These are phyloP conservation scores for Kernera saxatilis DNA, from an alignment of 345 rosid genomes.

Conservation along the genomic window DNA sequence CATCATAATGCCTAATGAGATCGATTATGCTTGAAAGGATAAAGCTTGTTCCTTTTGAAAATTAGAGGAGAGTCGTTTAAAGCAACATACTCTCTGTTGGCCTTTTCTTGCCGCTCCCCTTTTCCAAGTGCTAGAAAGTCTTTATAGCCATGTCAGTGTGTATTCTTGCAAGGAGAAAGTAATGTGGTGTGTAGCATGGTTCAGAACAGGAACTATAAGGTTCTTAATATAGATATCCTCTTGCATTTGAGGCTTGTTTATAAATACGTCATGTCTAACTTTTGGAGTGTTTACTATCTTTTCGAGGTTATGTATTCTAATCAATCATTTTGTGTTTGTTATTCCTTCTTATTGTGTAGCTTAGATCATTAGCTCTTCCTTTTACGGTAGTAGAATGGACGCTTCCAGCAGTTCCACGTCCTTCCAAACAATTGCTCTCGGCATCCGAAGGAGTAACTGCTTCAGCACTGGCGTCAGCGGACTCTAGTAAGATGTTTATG, in stretches of 20 bases:
- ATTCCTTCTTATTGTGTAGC: conserved; percentile 63
- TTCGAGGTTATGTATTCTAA: neutral
- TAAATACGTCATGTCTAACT: neutral
- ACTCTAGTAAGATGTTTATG: conserved; percentile 58
- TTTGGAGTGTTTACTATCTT: neutral
- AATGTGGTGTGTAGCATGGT: neutral
- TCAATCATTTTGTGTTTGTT: conserved; percentile 36
- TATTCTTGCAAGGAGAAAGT: neutral
- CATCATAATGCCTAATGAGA: neutral
- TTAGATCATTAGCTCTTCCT: conserved; percentile 99
- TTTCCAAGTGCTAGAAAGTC: neutral
- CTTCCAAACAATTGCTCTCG: conserved; percentile 42
- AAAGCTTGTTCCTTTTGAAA: neutral
- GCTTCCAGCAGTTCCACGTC: conserved; percentile 91
- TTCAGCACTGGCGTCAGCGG: conserved; percentile 43
- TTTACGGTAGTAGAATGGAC: conserved; percentile 99
- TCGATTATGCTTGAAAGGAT: neutral
- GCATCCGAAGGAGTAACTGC: conserved; percentile 51
- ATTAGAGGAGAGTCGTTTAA: neutral
- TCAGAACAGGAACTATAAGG: neutral
- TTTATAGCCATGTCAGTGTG: conserved; percentile 4
- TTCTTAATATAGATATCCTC: neutral
- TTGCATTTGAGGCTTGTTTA: conserved; percentile 8
- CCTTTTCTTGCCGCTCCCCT: neutral
- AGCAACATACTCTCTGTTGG: neutral